Base-by-base conservation (phyloP, 495 filamentous ascomycete genomes). In the Hypoxylon intermedium region DNA sequence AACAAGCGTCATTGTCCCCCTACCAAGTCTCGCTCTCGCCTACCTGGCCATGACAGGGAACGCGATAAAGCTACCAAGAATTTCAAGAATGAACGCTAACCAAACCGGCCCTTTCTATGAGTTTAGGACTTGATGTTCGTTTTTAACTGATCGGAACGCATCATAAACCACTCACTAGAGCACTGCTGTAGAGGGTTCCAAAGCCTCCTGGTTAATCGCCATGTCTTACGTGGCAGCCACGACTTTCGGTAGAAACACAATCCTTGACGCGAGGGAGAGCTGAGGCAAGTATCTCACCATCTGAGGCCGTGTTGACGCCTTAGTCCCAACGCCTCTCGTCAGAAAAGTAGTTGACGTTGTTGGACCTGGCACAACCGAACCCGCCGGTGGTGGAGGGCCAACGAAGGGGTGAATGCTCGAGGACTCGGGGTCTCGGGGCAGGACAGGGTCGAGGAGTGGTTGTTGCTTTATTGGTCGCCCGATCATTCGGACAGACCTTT, bases 1-100 rank as follows among this genome's bases (percentile, higher is more conserved):
- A 60, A 67, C 65, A 71, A 71, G 65, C 65, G 70, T 71, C 68
- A 47, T 47, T 48, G 16, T 54, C 43, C 48, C 36, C 34, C 58
- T 23, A 13, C 44, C 49, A 18, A 55, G 28, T 31, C 53, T 46
- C 47, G 40, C 53, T 52, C 38, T 49, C 54, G 53, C 44, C 52
- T 11, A 48, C 37, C 23, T 33, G 53, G 30, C 58, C 48, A 48
- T 58, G 28, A 13, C 33, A 20, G 31, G 38, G 45, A 51, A 56
- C 61, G 13, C 44, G 41, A 34, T 59, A 24, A 54, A 16, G 37
- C 34, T 20, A 5, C 33, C 18, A 15, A 40, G 50, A 55, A 36
- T 21, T 9, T 51, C 31, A 38, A 43, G 40, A 60, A 57, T 37
- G 20, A 41, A 53, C 4, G 51, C 62, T 65, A 13, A 65, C 52